Evolutionary conservation across 345 rosid genomes (phyloP).

Genomic region (Brassica nigra): DNA sequence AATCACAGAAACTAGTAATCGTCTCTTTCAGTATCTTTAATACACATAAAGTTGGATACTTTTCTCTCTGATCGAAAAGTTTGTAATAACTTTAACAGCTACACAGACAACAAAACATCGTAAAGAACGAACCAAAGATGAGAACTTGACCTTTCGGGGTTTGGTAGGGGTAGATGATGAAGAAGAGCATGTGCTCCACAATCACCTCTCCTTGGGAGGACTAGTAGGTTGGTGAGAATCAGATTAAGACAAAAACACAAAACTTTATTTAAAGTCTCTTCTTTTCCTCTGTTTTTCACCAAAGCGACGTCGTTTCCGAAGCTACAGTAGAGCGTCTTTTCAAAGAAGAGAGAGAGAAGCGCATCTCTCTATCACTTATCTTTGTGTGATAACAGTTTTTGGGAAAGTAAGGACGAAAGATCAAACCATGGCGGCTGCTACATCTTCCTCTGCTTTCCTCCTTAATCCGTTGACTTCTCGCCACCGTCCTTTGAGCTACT

Average conservation of each 20-base stretch:
- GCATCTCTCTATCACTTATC: conserved; percentile 17
- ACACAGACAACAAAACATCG: conserved; percentile 7
- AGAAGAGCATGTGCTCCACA: conserved; percentile 34
- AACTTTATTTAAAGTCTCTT: neutral
- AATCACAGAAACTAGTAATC: conserved; percentile 12
- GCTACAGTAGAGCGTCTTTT: neutral
- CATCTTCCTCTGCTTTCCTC: conserved; percentile 49
- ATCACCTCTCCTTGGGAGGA: conserved; percentile 10
- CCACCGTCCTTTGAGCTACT: conserved; percentile 20
- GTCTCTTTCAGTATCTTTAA: conserved; percentile 16
- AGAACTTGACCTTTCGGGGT: conserved; percentile 34
- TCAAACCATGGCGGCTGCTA: conserved; percentile 45
- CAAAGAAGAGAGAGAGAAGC: neutral
- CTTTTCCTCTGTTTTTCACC: conserved; percentile 16
- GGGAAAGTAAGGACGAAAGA: conserved; percentile 21
- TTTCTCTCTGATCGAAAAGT: conserved; percentile 7
- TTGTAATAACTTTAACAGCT: conserved; percentile 16
- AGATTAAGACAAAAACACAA: neutral
- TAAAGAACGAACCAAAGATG: neutral
- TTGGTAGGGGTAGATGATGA: conserved; percentile 22
- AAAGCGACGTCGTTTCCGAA: conserved; percentile 19
- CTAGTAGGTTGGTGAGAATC: conserved; percentile 26
- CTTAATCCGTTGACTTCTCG: conserved; percentile 51
- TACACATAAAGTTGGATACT: conserved; percentile 14
- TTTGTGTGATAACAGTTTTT: neutral